Conservation (phyloP, 768 basidiomycete genomes). For the Neoboletus subvelutipes region DNA sequence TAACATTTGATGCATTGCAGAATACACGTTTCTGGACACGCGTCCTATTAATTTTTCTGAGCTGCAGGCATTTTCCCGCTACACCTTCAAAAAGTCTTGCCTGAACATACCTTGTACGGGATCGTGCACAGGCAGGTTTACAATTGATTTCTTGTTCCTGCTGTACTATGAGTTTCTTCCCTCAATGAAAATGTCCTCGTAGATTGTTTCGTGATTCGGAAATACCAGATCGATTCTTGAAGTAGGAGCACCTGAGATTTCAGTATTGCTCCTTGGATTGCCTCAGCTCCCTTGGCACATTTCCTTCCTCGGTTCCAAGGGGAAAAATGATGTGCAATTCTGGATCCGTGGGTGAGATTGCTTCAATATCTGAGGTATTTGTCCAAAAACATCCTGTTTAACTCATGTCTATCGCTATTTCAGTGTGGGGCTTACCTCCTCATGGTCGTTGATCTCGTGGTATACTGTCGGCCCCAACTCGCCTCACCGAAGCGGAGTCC, state of each 20-base stretch:
- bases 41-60: slow-evolving; percentile 31
- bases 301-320: neutral
- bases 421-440: slow-evolving; percentile 3
- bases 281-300: neutral
- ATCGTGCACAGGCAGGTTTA: slow-evolving; percentile 41
- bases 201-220: slow-evolving; percentile 30
- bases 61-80: slow-evolving; percentile 33
- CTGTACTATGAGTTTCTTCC: slow-evolving; percentile 29
- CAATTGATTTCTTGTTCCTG: slow-evolving; percentile 29
- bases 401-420: slow-evolving; percentile 10
- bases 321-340: neutral
- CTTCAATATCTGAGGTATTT: slow-evolving; percentile 1
- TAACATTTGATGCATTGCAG: slow-evolving; percentile 30
- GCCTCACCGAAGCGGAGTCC: slow-evolving; percentile 1
- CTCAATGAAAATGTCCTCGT: slow-evolving; percentile 37
- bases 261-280: slow-evolving; percentile 1
- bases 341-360: slow-evolving; percentile 9
- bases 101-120: slow-evolving; percentile 34
- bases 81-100: slow-evolving; percentile 30
- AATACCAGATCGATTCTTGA: slow-evolving; percentile 25
- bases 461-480: neutral
- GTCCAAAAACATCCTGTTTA: neutral
- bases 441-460: neutral
- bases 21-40: slow-evolving; percentile 23
- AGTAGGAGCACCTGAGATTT: slow-evolving; percentile 12